Evolutionary conservation across 805 yeast species (phyloP), one percentile per base, ranked within the genome.

Genomic region (Yarrowia divulgata): DNA sequence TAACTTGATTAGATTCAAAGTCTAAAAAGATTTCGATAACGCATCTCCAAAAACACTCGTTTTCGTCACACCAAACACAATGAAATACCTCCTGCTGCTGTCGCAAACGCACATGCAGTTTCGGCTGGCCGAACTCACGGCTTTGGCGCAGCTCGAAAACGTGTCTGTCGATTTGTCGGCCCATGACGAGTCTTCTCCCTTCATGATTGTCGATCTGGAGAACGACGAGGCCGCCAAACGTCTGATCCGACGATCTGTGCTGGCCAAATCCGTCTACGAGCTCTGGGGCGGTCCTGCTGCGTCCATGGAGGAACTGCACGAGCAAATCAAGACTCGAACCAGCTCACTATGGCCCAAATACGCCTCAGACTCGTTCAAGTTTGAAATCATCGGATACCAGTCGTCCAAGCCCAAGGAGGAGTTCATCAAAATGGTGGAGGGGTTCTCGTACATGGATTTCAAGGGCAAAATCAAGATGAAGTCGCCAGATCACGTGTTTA

Each of bases 101-200:
- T 97, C 97, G 3, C 97, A 93, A 78, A 85, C 88, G 50, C 93
- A 92, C 75, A 87, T 89, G 64, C 84, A 85, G 70, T 94, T 94
- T 78, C 83, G 98, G 62, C 79, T 79, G 45, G 91, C 97, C 0
- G 99, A 94, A 79, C 79, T 95, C 43, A 92, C 90, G 73, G 89
- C 98, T 0, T 79, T 95, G 55, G 98, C 98, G 0, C 87, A 86
- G 42, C 78, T 90, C 67, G 79, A 85, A 72, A 79, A 79, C 18
- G 79, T 95, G 2, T 72, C 70, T 0, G 80, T 90, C 8, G 93
- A 91, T 75, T 79, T 92, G 63, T 77, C 86, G 16, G 75, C 76
- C 8, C 91, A 91, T 75, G 81, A 81, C 69, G 88, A 84, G 52
- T 78, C 80, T 3, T 69, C 75, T 12, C 98, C 98, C 3, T 93